These are phyloP conservation scores for Tilletia walkeri DNA, from an alignment of 1,284 basidiomycete species.

Conservation along the genomic window DNA sequence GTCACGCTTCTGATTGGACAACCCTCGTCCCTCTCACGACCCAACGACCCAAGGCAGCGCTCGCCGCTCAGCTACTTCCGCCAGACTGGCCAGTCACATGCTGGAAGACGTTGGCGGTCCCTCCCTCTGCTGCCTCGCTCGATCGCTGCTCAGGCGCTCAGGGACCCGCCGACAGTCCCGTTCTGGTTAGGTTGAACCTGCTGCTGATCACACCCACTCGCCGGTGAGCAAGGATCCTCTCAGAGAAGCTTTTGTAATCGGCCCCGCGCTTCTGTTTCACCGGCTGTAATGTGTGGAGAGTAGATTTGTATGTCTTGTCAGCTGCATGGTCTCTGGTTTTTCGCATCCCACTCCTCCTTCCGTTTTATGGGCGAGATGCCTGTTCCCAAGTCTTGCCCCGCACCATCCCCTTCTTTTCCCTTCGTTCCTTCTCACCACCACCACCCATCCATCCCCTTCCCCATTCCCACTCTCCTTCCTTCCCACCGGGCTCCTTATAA, in stretches of 20 bases:
- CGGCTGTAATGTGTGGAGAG: too few species aligned
- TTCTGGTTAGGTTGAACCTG: neutral
- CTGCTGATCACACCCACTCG: too few species aligned
- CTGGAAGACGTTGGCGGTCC: too few species aligned
- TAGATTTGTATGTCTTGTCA: too few species aligned
- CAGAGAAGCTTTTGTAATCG: too few species aligned
- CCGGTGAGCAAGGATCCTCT: too few species aligned
- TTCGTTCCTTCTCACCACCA: neutral
- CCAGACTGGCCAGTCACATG: neutral
- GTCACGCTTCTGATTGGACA: neutral
- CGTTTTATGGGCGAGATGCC: neutral
- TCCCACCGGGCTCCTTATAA: too few species aligned
- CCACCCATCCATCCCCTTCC: neutral
- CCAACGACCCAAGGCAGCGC: too few species aligned
- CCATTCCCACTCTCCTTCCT: neutral
- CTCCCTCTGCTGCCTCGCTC: neutral
- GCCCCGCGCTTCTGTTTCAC: too few species aligned
- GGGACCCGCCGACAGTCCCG: neutral
- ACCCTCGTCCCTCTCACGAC: neutral
- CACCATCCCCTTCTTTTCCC: slow-evolving; percentile 1
- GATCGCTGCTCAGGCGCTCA: neutral
- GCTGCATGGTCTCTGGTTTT: neutral
- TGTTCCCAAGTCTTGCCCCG: neutral
- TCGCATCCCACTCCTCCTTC: neutral
- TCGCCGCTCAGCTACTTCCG: neutral